Percentiles rank a stretch among this genome's conserved stretches.
phyloP scores from a whole-genome alignment of 805 yeast species.

The Wickerhamomyces kurtzmanii region DNA sequence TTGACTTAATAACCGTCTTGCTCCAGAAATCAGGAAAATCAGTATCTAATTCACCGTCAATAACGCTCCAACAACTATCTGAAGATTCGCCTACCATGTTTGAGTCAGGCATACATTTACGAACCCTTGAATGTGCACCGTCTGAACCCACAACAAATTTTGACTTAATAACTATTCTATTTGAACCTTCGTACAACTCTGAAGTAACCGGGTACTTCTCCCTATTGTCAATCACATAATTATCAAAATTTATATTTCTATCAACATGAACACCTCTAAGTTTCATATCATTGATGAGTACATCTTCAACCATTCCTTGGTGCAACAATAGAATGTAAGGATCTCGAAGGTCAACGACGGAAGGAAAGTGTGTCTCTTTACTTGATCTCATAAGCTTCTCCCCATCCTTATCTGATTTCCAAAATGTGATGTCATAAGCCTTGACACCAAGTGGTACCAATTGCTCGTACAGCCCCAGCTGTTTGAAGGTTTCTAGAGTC shows the following conservation, averaged over 20 bases:
- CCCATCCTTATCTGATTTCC: conserved; percentile 20
- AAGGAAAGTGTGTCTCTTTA: conserved; percentile 1
- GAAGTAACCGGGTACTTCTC: conserved; percentile 3
- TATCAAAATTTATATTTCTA: conserved; percentile 14
- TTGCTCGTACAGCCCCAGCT: conserved; percentile 17
- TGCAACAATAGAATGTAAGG: conserved; percentile 20
- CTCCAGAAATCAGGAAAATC: conserved; percentile 25
- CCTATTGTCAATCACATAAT: conserved; percentile 3
- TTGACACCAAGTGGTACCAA: conserved; percentile 17
- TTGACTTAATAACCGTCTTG: conserved; percentile 23
- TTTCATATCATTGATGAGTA: conserved; percentile 15
- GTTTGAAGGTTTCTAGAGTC: conserved; percentile 20
- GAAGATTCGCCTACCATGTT: conserved; percentile 24
- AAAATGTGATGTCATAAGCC: conserved; percentile 20
- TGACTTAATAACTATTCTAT: conserved; percentile 12
- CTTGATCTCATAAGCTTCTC: conserved; percentile 2
- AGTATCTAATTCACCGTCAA: conserved; percentile 24
- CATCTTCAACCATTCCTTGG: conserved; percentile 21
- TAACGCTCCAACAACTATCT: conserved; percentile 25
- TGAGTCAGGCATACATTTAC: conserved; percentile 18
- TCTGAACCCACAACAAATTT: conserved; percentile 23
- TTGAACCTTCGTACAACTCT: not conserved
- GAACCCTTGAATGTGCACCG: conserved; percentile 24
- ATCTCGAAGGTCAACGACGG: conserved; percentile 15
- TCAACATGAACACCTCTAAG: not conserved